A percentile compares a stretch with the other conserved stretches of the same genome.
Evolutionary conservation across 306 rosid genomes (phyloP).

Genomic region (Acmispon strigosus): DNA sequence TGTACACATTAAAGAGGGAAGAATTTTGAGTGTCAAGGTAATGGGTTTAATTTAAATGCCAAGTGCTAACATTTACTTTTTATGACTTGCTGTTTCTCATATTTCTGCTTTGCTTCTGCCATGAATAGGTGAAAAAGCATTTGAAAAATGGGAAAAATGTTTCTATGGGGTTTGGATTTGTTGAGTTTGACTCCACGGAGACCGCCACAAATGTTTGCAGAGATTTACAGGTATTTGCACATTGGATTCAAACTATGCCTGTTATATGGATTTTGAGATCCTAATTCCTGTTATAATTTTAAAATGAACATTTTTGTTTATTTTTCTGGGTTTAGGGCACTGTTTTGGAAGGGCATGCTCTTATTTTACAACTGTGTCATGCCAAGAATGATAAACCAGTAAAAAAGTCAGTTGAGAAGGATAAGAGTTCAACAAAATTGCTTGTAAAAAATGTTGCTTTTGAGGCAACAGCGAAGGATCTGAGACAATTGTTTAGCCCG

Average conservation of each 20-base stretch:
- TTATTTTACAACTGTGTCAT: constrained; percentile 69
- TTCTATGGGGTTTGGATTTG: constrained; percentile 90
- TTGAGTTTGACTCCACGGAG: constrained; percentile 74
- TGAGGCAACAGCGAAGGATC: constrained; percentile 80
- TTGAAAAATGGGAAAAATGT: constrained; percentile 75
- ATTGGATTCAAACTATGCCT: constrained; percentile 3
- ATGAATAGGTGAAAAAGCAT: constrained; percentile 73
- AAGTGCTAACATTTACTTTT: background rate
- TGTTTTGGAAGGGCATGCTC: constrained; percentile 79
- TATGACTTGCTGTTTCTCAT: background rate
- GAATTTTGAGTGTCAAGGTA: constrained; percentile 74
- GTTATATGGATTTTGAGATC: constrained; percentile 11
- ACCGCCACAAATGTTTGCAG: constrained; percentile 58
- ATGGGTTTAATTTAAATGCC: constrained; percentile 13
- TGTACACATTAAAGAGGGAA: constrained; percentile 63
- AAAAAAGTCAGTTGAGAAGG: constrained; percentile 46
- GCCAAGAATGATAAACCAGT: constrained; percentile 56
- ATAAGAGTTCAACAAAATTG: constrained; percentile 78
- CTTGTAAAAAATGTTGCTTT: constrained; percentile 84
- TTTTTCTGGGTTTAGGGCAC: constrained; percentile 51
- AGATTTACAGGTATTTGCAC: constrained; percentile 62
- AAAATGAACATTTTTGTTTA: background rate
- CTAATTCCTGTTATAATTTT: constrained; percentile 16
- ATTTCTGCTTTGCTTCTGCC: constrained; percentile 10
- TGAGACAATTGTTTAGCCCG: constrained; percentile 79